Evolutionary conservation across 805 yeast species (phyloP), one percentile per base, ranked within the genome.

Genomic region (Maudiozyma serrabonitensis): DNA sequence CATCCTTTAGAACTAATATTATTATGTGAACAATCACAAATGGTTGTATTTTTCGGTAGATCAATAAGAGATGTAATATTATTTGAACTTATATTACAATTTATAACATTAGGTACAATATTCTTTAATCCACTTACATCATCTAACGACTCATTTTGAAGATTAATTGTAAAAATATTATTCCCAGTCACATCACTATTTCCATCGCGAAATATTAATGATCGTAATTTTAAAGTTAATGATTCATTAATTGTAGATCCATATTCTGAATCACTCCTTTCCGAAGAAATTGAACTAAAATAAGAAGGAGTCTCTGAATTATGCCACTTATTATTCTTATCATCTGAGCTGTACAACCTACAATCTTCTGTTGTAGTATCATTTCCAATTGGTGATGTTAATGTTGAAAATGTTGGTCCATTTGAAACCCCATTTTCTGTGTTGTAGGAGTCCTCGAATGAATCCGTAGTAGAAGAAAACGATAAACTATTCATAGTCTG

Each of bases 1-100:
- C 49, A 50, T 13, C 31, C 45, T 1, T 35, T 18, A 8, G 50
- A 44, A 6, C 42, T 46, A n/a, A 50, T 21, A 31, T 46, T 35
- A 46, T 50, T 50, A 13, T 49, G 42, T 1, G 46, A 25, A 18
- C 46, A 45, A 13, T 16, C 19, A 19, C 47, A 43, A 25, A n/a
- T 32, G 54, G 50, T 39, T 52, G 49, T n/a, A 44, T 43, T 12
- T 53, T 48, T 23, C 5, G 64, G 60, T 1, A 59, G 45, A 4
- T 64, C 67, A 8, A 51, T 52, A 13, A 63, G 38, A 4, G 62
- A 57, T 40, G 50, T 54, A n/a, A 63, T 46, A n/a, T 52, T 43
- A 50, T 63, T 63, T 42, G 49, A 37, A 26, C 53, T 51, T 18
- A 61, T 39, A 45, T 58, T 51, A 16, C 56, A 49, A 9, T 52